Percentiles rank a stretch among this genome's conserved stretches.
phyloP scores from a whole-genome alignment of 2,329 filamentous ascomycete species.

The Pseudogymnoascus sp. region DNA sequence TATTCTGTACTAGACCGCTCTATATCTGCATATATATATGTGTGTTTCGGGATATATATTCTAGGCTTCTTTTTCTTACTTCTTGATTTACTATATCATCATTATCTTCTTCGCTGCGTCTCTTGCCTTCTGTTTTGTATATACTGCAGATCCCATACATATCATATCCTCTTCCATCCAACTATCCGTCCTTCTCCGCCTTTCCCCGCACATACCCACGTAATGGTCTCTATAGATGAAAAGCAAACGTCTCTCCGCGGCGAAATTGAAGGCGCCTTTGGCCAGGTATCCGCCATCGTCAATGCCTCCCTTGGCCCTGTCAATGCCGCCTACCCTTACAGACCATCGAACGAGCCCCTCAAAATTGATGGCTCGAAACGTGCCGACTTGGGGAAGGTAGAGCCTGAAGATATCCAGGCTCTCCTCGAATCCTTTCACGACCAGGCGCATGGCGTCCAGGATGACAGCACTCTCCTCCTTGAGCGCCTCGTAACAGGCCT shows the following conservation, averaged over 20 bases:
- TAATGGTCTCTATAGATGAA: constrained; percentile 2
- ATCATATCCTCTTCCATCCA: background rate
- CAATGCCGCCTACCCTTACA: constrained; percentile 28
- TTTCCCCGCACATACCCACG: background rate
- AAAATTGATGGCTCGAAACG: constrained; percentile 14
- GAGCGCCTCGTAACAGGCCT: constrained; percentile 50
- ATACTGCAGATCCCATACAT: background rate
- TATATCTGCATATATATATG: background rate
- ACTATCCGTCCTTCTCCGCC: background rate
- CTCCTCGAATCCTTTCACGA: constrained; percentile 50
- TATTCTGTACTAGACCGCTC: background rate
- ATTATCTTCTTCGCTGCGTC: background rate
- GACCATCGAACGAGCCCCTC: constrained; percentile 25
- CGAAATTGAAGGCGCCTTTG: constrained; percentile 29
- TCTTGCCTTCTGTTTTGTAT: background rate
- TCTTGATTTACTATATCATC: background rate
- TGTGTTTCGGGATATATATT: background rate
- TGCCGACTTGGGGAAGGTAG: constrained; percentile 38
- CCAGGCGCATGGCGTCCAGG: constrained; percentile 54
- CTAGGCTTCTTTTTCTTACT: background rate
- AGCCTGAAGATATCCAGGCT: constrained; percentile 44
- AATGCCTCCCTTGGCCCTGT: constrained; percentile 33
- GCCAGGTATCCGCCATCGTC: constrained; percentile 32
- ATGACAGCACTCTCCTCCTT: constrained; percentile 74
- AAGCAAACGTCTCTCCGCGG: constrained; percentile 15